Base-by-base conservation (phyloP, 331 rosid species). In the Quercus tomentella region DNA sequence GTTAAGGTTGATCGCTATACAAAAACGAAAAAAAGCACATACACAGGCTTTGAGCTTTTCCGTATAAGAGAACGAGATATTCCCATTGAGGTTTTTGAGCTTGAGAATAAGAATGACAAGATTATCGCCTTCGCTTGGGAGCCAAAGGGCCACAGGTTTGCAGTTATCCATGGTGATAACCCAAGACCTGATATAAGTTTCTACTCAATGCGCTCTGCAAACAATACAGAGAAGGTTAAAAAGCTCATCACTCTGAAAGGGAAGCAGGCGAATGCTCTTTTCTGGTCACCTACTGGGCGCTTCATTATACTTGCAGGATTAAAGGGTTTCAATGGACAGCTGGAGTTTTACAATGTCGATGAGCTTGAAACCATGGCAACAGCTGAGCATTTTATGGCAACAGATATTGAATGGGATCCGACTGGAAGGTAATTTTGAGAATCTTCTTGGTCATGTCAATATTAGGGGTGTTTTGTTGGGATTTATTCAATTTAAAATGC, bases 321-420 rank as follows among this genome's bases (percentile, higher is more conserved):
- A 85, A 94, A 94, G 80, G 94, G 92, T 37, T 70, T 92, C 41
- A 94, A 94, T 4, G 98, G 98, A 51, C 91, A 85, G 85, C 80
- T 93, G 72, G 98, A 93, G 70, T 93, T 93, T 79, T 93, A 84
- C 83, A 93, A 93, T 65, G 97, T 91, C 18, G 98, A 91, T 85
- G 98, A 93, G 68, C 91, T 91, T 77, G 96, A 94, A 80, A 94
- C 96, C 77, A 94, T 94, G 98, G 92, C 96, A 25, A 89, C 92
- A 7, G 89, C 91, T 54, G 98, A 94, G 82, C 98, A 94, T 82
- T 94, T 94, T 78, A 90, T 86, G 96, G 94, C 97, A 1, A 94
- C 98, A 4, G 98, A 94, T 82, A 89, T 92, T 45, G 97, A 94
- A 82, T 94, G 98, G 98, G 98, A 94, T 90, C 97, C 97, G 18